These are phyloP conservation scores for Rubia tinctorum DNA, from an alignment of 305 asterid genomes.

Conservation along the genomic window DNA sequence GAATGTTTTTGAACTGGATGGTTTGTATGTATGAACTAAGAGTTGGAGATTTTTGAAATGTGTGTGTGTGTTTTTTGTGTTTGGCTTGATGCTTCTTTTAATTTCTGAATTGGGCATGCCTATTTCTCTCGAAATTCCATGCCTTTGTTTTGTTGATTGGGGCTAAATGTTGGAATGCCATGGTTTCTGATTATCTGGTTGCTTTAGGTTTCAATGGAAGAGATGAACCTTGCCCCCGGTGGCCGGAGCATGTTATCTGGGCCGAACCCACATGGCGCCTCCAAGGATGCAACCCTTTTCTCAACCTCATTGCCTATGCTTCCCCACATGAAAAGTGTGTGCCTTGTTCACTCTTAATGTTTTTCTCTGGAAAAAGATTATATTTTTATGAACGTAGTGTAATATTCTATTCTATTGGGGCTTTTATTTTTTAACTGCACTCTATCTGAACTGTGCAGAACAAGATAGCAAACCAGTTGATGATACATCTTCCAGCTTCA, in stretches of 20 bases:
- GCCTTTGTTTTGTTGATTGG: not conserved
- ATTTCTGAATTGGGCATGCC: not conserved
- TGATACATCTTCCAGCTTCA: slow-evolving; percentile 34
- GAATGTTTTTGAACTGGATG: not conserved
- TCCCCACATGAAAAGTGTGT: slow-evolving; percentile 45
- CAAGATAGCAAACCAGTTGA: slow-evolving; percentile 25
- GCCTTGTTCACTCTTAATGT: not conserved
- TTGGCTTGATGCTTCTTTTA: not conserved
- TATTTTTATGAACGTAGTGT: not conserved
- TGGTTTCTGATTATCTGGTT: not conserved
- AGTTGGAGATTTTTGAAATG: not conserved
- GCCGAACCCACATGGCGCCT: slow-evolving; percentile 28
- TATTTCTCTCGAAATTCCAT: not conserved
- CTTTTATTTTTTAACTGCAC: slow-evolving; percentile 31
- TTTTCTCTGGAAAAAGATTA: not conserved
- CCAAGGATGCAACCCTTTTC: slow-evolving; percentile 49
- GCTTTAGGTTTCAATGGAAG: slow-evolving; percentile 27
- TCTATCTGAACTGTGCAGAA: slow-evolving; percentile 29
- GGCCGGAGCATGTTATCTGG: slow-evolving; percentile 36
- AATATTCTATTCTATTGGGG: slow-evolving; percentile 7
- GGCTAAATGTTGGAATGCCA: not conserved
- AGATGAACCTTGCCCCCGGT: slow-evolving; percentile 35
- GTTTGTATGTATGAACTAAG: not conserved
- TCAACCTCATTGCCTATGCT: slow-evolving; percentile 63
- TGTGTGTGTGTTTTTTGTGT: not conserved